Evolutionary conservation across 495 filamentous ascomycete genomes (phyloP), one percentile per base, ranked within the genome.

Genomic region (Entonaema liquescens): DNA sequence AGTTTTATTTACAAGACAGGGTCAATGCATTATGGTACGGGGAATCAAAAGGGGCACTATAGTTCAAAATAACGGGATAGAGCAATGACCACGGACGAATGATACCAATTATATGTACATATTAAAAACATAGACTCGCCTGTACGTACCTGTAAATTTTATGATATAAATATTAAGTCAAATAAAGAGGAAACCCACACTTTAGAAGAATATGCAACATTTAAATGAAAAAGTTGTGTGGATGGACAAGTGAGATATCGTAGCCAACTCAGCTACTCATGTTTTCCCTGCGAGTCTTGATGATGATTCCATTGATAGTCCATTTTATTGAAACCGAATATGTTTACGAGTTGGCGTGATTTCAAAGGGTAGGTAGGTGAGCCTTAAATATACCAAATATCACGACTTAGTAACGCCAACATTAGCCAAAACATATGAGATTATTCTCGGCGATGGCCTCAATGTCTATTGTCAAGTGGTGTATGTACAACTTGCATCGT

Each of bases 401-500:
- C 17, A 47, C 4, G 3, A n/a, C 8, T 23, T 12, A 47, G 17
- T 1, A 44, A 11, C 19, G 19, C 23, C 19, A 23, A 47, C 31
- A 21, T 47, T 13, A 7, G 12, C 9, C 1, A 35, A 53, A 23
- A 74, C 52, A 70, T 67, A 74, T 60, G 35, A 17, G 61, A 68
- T 35, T 52, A 15, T 63, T 28, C 29, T 67, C 29, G 60, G 62
- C 56, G 58, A 65, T 53, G 62, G 62, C 67, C 56, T 65, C 57
- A 62, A 60, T 42, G 72, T 75, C 70, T 77, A 75, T 75, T 69
- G 58, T 64, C 38, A 49, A 61, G 26, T 71, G 65, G 5, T 33
- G 11, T 77, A 75, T 75, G 70, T 77, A 77, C 75, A 77, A 60
- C 56, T 42, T 35, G 59, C 70, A 68, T 68, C 50, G 52, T 53